Conservation (phyloP, 1,284 basidiomycete species). For the Stygiomarasmius scandens region DNA sequence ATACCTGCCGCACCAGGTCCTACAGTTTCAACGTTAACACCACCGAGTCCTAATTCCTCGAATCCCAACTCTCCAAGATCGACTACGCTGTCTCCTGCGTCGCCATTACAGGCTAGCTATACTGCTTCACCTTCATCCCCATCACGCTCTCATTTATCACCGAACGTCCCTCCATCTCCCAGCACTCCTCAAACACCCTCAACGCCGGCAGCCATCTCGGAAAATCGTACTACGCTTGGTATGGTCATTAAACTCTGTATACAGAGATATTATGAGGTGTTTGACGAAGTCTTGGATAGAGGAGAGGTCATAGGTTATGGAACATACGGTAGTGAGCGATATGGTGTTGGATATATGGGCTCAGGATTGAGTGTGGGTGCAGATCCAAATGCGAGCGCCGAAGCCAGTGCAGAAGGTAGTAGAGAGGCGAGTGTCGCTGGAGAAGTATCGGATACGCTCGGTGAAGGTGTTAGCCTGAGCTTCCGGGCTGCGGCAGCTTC, state of each 20-base stretch:
- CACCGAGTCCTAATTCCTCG: conserved; percentile 13
- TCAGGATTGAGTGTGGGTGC: background rate
- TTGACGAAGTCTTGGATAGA: conserved; percentile 74
- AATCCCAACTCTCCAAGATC: conserved; percentile 22
- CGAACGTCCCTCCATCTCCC: conserved; percentile 22
- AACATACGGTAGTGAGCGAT: background rate
- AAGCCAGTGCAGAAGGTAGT: conserved; percentile 3
- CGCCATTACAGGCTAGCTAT: too few relatives aligned
- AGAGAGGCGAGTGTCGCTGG: background rate
- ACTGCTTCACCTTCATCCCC: too few relatives aligned
- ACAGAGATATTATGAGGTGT: conserved; percentile 81
- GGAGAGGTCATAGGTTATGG: conserved; percentile 48
- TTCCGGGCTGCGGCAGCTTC: background rate
- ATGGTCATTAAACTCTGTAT: conserved; percentile 77
- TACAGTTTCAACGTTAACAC: background rate
- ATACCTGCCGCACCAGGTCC: conserved; percentile 50
- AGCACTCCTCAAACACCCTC: background rate
- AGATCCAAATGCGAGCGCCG: background rate
- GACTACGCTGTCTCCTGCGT: too few relatives aligned
- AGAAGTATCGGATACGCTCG: background rate
- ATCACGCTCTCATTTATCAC: conserved; percentile 11
- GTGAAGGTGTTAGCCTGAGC: background rate
- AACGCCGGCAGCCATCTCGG: conserved; percentile 27
- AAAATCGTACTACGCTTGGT: conserved; percentile 67
- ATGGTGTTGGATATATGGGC: background rate